Evolutionary conservation across 768 basidiomycete species (phyloP), one percentile per base, ranked within the genome.

Genomic region (Pholiota molesta): DNA sequence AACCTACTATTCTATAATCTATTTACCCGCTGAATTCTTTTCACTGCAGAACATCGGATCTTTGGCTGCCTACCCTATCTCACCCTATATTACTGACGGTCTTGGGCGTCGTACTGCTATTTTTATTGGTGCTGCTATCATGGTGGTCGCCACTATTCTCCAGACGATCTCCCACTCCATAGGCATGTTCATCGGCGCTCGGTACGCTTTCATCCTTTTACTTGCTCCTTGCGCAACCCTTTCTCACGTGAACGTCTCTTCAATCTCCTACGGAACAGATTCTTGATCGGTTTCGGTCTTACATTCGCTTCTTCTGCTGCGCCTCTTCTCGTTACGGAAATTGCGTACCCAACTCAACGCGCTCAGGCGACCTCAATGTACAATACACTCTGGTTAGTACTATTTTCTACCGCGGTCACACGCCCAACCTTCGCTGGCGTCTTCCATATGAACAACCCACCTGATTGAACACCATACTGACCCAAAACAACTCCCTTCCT

Each of bases 271-370:
- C 21, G 16, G 9, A 49, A 51, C 33, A 82, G 83, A 59, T 86
- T 87, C 73, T 67, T 86, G 62, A 84, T 88, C 57, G 87, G 87
- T 0, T 87, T 89, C 70, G 87, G 87, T 40, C 73, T 88, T 16
- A 86, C 86, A 2, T 87, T 88, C 62, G 85, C 86, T 33, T 81
- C 82, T n/a, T 84, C 85, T 63, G 83, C 89, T 35, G 88, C 90
- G n/a, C 90, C 91, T 3, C 78, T 91, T 68, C 71, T 92, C 63
- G 86, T 92, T 57, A 87, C 89, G 33, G 91, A 92, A 74, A 73
- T 92, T 13, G 81, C 90, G 1, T 91, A 87, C 72, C 91, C 91
- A 4, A 78, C 82, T 23, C 88, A 94, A 69, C 88, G 91, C 55
- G 87, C 87, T 8, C 86, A 84, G 54, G 72, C 90, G 45, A 91